Percentiles rank a stretch among this genome's conserved stretches.
Conservation (phyloP, 805 yeast genomes). For the Kodamaea kaohsiungensis region DNA sequence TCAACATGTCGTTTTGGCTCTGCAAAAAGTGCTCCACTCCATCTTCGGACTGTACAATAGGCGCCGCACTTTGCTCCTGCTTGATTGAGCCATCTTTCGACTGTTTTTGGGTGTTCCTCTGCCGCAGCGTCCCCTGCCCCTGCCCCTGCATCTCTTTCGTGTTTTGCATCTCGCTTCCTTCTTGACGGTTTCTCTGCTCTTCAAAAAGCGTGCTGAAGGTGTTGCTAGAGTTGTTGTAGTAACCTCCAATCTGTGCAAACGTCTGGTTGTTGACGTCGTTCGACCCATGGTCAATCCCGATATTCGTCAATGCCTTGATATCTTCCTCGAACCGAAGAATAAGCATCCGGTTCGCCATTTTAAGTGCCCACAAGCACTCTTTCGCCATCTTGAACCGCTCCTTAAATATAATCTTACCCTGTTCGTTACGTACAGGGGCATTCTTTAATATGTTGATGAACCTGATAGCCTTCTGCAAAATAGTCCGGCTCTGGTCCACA, state of each 20-base stretch:
- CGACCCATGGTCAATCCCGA: slow-evolving; percentile 58
- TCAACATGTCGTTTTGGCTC: slow-evolving; percentile 10
- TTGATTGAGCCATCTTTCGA: not conserved
- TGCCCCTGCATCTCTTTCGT: not conserved
- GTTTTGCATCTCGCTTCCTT: not conserved
- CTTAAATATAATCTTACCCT: slow-evolving; percentile 31
- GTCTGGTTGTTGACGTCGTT: slow-evolving; percentile 48
- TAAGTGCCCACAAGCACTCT: slow-evolving; percentile 64
- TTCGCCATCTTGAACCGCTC: slow-evolving; percentile 51
- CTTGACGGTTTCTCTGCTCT: slow-evolving; percentile 17
- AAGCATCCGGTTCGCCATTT: slow-evolving; percentile 53
- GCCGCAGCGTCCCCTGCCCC: not conserved
- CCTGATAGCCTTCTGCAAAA: slow-evolving; percentile 25
- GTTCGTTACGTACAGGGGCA: slow-evolving; percentile 31
- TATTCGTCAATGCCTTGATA: slow-evolving; percentile 31
- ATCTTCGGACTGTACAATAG: not conserved
- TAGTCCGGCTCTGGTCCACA: slow-evolving; percentile 22
- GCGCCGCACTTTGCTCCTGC: not conserved
- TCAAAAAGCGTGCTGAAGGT: slow-evolving; percentile 21
- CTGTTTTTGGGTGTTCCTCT: not conserved
- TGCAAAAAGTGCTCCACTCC: not conserved
- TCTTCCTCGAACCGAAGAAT: slow-evolving; percentile 46
- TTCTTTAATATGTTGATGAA: slow-evolving; percentile 25
- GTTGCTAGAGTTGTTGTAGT: slow-evolving; percentile 8
- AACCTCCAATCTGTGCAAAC: slow-evolving; percentile 48